phyloP scores from a whole-genome alignment of 768 basidiomycete genomes.

The Suillus hirtellus region DNA sequence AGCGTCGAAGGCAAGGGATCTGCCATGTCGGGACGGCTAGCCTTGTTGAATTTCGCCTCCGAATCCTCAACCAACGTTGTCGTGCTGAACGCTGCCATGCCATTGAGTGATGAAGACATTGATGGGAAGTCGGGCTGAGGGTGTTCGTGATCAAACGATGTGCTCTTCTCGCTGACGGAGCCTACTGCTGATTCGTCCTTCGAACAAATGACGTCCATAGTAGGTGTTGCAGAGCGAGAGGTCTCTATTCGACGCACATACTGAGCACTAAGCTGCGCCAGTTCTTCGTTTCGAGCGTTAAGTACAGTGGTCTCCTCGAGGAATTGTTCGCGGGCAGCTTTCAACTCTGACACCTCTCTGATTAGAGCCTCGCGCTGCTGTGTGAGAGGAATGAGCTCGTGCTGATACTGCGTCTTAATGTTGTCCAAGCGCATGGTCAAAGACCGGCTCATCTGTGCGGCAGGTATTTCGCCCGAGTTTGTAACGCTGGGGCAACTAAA shows the following conservation, averaged over 20 bases:
- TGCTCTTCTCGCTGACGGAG: conserved; percentile 25
- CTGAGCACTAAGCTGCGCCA: conserved; percentile 84
- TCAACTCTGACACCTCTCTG: conserved; percentile 85
- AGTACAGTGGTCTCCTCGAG: conserved; percentile 91
- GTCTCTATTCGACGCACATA: conserved; percentile 77
- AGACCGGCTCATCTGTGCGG: conserved; percentile 57
- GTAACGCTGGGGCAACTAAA: conserved; percentile 28
- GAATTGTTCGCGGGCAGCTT: conserved; percentile 81
- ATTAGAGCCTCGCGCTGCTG: conserved; percentile 76
- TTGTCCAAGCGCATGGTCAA: conserved; percentile 84
- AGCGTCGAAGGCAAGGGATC: conserved; percentile 51
- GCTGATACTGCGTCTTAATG: conserved; percentile 84
- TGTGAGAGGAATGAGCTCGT: conserved; percentile 82
- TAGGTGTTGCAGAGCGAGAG: conserved; percentile 20
- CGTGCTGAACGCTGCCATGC: conserved; percentile 21
- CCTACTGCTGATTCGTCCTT: conserved; percentile 13
- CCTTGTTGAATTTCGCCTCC: conserved; percentile 28
- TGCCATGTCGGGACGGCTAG: conserved; percentile 29
- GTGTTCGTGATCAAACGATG: conserved; percentile 30
- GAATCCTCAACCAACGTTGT: conserved; percentile 29
- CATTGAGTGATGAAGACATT: conserved; percentile 19
- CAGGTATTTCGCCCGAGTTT: conserved; percentile 37
- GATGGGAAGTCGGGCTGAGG: conserved; percentile 14
- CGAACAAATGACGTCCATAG: conserved; percentile 10
- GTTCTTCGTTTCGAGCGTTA: conserved; percentile 89